phyloP scores from a whole-genome alignment of 768 basidiomycete genomes.

The Mycena epipterygia region DNA sequence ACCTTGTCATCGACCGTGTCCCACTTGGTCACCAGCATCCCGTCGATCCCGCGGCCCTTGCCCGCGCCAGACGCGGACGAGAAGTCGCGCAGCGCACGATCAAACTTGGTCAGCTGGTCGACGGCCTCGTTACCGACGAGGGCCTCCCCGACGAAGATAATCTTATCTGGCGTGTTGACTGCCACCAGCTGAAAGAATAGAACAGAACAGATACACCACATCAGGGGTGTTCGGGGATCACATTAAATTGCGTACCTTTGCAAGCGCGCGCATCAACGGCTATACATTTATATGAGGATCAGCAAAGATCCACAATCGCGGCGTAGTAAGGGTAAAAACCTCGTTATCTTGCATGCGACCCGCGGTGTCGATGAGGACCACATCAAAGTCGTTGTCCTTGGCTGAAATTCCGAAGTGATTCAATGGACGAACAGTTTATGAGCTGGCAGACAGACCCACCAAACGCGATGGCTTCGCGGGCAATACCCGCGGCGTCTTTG shows the following conservation, averaged over 20 bases:
- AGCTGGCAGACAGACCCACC: slow-evolving; percentile 61
- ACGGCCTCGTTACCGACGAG: slow-evolving; percentile 99
- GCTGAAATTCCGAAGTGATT: slow-evolving; percentile 57
- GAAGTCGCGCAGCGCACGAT: slow-evolving; percentile 93
- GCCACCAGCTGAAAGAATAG: slow-evolving; percentile 76
- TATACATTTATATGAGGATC: slow-evolving; percentile 52
- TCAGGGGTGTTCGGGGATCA: slow-evolving; percentile 16
- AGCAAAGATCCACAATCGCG: neutral
- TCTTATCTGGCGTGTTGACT: slow-evolving; percentile 96
- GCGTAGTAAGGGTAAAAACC: slow-evolving; percentile 55
- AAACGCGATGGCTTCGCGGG: slow-evolving; percentile 92
- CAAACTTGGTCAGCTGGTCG: slow-evolving; percentile 97
- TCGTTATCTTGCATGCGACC: slow-evolving; percentile 99
- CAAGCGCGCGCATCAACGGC: slow-evolving; percentile 98
- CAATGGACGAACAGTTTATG: slow-evolving; percentile 12
- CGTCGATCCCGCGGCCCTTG: slow-evolving; percentile 94
- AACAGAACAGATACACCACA: too few species aligned
- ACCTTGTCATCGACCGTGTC: slow-evolving; percentile 99
- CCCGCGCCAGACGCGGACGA: slow-evolving; percentile 78
- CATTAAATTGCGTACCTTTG: slow-evolving; percentile 69
- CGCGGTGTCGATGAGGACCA: slow-evolving; percentile 97
- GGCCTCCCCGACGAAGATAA: slow-evolving; percentile 98
- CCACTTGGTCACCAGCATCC: slow-evolving; percentile 99
- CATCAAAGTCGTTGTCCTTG: slow-evolving; percentile 92
- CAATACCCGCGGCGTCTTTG: slow-evolving; percentile 98